Conservation (phyloP, 768 basidiomycete species). For the Myochromella boudieri region DNA sequence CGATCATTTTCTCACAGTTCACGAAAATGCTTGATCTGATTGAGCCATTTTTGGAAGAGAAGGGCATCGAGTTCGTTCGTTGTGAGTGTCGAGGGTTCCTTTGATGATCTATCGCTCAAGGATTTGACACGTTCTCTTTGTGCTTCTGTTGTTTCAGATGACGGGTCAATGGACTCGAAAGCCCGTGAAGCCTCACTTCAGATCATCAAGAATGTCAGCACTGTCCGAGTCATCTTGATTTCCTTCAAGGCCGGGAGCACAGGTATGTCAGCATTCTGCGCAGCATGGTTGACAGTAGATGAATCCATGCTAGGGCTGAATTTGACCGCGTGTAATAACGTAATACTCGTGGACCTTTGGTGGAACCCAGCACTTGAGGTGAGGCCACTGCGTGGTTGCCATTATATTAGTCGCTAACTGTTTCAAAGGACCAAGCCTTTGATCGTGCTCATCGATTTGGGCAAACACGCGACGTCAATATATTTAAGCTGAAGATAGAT, state of each 20-base stretch:
- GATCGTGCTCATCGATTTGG: constrained; percentile 90
- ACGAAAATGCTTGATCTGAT: constrained; percentile 86
- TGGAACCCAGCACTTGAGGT: constrained; percentile 92
- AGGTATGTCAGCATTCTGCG: constrained; percentile 44
- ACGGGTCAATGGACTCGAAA: constrained; percentile 79
- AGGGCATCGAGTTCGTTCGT: constrained; percentile 72
- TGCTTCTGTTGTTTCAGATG: constrained; percentile 54
- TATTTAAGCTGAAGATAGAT: constrained; percentile 86
- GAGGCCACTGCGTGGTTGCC: constrained; percentile 24
- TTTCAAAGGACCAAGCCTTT: constrained; percentile 81
- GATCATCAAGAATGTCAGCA: constrained; percentile 62
- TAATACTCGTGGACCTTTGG: constrained; percentile 92
- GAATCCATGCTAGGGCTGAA: constrained; percentile 84
- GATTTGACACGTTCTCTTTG: constrained; percentile 1
- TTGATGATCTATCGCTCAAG: not conserved
- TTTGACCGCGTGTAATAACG: constrained; percentile 90
- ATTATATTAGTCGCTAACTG: not conserved
- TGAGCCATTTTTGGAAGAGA: constrained; percentile 75
- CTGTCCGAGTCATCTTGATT: constrained; percentile 79
- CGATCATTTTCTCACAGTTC: constrained; percentile 94
- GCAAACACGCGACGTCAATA: constrained; percentile 83
- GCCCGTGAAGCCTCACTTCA: constrained; percentile 76
- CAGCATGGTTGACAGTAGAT: constrained; percentile 6
- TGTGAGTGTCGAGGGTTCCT: constrained; percentile 56
- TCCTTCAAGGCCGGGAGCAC: constrained; percentile 96